phyloP scores from a whole-genome alignment of 345 rosid genomes.

The Citrus australasica region DNA sequence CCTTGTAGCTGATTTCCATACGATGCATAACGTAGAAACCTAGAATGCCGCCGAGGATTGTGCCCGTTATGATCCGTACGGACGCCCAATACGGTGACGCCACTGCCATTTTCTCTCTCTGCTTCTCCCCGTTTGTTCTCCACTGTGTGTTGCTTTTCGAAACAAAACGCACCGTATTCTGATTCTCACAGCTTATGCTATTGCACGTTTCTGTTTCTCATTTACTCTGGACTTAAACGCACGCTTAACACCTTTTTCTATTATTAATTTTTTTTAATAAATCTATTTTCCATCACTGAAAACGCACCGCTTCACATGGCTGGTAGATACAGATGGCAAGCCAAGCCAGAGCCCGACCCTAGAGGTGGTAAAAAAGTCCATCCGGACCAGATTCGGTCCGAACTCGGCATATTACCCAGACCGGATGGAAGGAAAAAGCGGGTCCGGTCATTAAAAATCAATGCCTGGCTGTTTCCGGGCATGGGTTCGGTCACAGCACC shows the following conservation, averaged over 20 bases:
- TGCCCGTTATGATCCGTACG: constrained; percentile 70
- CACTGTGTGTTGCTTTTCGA: no score
- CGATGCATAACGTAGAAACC: constrained; percentile 95
- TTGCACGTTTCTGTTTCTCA: background rate
- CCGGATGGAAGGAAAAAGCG: fast-evolving
- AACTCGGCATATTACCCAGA: fast-evolving
- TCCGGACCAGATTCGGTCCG: fast-evolving
- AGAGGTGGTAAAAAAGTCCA: no score
- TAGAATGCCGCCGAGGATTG: constrained; percentile 66
- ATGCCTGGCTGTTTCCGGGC: no score
- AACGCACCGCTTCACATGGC: no score
- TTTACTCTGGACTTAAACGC: background rate
- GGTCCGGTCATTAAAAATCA: no score
- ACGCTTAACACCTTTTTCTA: background rate
- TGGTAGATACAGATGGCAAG: no score
- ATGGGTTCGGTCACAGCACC: no score
- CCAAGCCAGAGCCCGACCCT: no score
- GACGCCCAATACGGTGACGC: constrained; percentile 65
- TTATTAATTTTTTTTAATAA: no score
- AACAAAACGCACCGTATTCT: background rate
- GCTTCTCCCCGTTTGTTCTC: background rate
- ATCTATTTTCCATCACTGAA: no score
- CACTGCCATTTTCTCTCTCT: constrained; percentile 37
- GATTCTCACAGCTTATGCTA: background rate
- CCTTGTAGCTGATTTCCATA: constrained; percentile 71